Base-by-base conservation (phyloP, 305 asterid genomes). In the Stenogyne calaminthoides region DNA sequence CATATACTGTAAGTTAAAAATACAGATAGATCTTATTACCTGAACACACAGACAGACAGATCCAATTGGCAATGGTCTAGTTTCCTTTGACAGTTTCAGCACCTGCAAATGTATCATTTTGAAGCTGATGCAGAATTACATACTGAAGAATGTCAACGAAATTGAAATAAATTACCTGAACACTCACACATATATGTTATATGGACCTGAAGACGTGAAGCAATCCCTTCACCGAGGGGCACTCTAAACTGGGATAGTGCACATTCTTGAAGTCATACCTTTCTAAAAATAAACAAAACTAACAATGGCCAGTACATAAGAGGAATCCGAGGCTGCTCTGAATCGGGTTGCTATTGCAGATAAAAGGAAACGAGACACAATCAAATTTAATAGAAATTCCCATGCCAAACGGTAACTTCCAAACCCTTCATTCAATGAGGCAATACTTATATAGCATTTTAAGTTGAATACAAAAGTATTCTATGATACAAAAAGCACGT, bases 101-200 rank as follows among this genome's bases (percentile, higher is more conserved):
- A 93, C 78, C 90, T 96, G 14, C 88, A 52, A 52, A 52, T 52
- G 22, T 52, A 18, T 52, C 58, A 52, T 16, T 52, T 52, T 16
- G 12, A 16, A 52, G 22, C 27, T 52, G 12, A 52, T 7, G 5
- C 58, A 16, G 27, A 16, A 18, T 52, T 52, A 52, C 22, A 52
- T 16, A 52, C 22, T 16, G 58, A 19, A 52, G 58, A 52, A 52
- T 52, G 58, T 52, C 27, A 8, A 52, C 22, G 15, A 44, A 46
- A 46, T 46, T 19, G 27, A 52, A 19, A 18, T 7, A 52, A 16
- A 52, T 57, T 57, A 57, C 39, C 63, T 22, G 39, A 20, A 27
- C 3, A 57, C 8, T 46, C 54, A 8, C 19, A 46, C 18, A 5
- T 46, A 5, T 46, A 46, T 46, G 54, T 16, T 14, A 46, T 14